phyloP scores from a whole-genome alignment of 129 eudicot genomes.

The Deinandra increscens region DNA sequence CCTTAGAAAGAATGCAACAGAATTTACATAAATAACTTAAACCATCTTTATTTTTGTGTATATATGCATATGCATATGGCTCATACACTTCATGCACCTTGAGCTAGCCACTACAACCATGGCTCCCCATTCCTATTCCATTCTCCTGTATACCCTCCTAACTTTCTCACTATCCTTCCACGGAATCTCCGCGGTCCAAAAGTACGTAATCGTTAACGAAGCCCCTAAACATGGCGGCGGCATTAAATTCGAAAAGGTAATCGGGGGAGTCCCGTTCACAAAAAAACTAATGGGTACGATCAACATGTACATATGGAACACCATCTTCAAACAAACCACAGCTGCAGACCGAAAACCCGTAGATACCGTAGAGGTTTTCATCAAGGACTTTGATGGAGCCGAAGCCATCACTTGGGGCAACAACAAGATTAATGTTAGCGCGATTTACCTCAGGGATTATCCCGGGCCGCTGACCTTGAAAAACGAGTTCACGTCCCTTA shows the following conservation, averaged over 20 bases:
- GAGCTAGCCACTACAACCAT: not conserved
- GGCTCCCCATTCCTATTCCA: slow-evolving; percentile 16
- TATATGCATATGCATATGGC: not conserved
- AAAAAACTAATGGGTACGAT: slow-evolving; percentile 13
- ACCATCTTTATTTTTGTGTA: not conserved
- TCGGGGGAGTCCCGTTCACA: slow-evolving; percentile 17
- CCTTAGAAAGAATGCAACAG: not conserved
- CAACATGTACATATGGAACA: slow-evolving; percentile 5
- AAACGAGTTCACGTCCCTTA: slow-evolving; percentile 14
- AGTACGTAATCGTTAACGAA: not conserved
- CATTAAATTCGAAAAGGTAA: slow-evolving; percentile 3
- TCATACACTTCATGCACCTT: not conserved
- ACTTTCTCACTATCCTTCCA: slow-evolving; percentile 8
- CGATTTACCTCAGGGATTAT: not conserved
- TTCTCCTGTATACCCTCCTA: not conserved
- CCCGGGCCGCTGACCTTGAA: slow-evolving; percentile 13
- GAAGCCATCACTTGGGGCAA: slow-evolving; percentile 14
- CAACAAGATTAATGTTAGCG: slow-evolving; percentile 18
- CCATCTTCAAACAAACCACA: slow-evolving; percentile 1
- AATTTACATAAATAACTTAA: not conserved
- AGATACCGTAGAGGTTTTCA: not conserved
- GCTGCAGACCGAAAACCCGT: slow-evolving; percentile 12
- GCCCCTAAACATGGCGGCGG: slow-evolving; percentile 7
- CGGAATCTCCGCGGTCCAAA: not conserved
- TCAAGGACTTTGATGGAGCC: not conserved